Base-by-base conservation (phyloP, 2,329 filamentous ascomycete genomes). In the Nannizziopsis arthrosporioides region DNA sequence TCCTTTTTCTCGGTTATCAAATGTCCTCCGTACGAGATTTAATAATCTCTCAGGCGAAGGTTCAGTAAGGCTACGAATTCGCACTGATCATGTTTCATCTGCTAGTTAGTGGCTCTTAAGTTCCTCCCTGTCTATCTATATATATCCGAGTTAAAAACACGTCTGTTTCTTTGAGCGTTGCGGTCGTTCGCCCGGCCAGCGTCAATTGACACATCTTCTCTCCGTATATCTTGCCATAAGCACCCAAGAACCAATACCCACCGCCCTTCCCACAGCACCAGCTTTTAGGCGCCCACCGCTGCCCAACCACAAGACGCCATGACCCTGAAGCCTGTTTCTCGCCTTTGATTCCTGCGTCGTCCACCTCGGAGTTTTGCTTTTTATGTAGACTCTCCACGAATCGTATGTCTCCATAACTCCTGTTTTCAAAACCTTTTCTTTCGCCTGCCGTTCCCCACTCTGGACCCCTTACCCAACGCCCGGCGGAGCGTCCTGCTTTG, bases 181-280 rank as follows among this genome's bases (percentile, higher is more conserved):
- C 22, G 22, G 22, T 27, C 22, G 22, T 27, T 17, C 12, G 35
- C 22, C 22, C 22, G 22, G 22, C 14, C 36, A 42, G 36, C 46
- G 46, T 17, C 18, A 36, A 36, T 34, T 38, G 46, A 42, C 38
- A 48, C 46, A 42, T 7, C 31, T 2, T 19, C 10, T 30, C 31
- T 43, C 18, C 38, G 39, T 31, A 12, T 22, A 30, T 32, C 22
- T 34, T 8, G 3, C 44, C 34, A 38, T 6, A 2, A 18, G 8
- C 18, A 32, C 15, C 44, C 15, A 27, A 27, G 22, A 27, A 27
- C 27, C 38, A 30, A 22, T 19, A 31, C 14, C 5, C 30, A 18
- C 37, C 14, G 32, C 46, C 43, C 42, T 43, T 48, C 32, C 46
- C 34, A 44, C n/a, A 17, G n/a, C 34, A 41, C 46, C 40, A 48